Percentiles rank a stretch among this genome's conserved stretches.
Conservation (phyloP, 2,329 filamentous ascomycete species). For the Diaporthe helianthi region DNA sequence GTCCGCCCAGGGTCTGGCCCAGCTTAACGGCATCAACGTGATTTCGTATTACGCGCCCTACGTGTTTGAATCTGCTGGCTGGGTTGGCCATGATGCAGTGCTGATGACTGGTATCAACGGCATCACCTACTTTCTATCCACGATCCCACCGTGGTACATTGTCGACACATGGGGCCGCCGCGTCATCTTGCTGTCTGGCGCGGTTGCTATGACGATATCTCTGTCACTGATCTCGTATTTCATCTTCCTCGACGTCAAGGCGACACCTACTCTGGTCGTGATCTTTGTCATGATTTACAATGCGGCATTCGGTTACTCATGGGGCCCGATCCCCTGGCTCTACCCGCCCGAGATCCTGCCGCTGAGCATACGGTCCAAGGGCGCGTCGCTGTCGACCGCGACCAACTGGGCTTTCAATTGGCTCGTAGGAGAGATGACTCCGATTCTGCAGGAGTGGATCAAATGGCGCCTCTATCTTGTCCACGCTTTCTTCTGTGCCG, state of each 20-base stretch:
- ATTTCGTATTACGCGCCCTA: constrained; percentile 98
- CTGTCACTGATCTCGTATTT: constrained; percentile 94
- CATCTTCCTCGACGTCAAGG: constrained; percentile 81
- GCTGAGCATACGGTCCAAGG: constrained; percentile 95
- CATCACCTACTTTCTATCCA: constrained; percentile 86
- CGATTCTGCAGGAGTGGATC: constrained; percentile 89
- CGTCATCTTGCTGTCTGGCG: constrained; percentile 87
- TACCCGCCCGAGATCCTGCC: constrained; percentile 99
- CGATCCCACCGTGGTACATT: constrained; percentile 95
- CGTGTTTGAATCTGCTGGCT: constrained; percentile 97
- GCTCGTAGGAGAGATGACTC: constrained; percentile 94
- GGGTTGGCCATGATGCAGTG: constrained; percentile 87
- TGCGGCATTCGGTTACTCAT: constrained; percentile 90
- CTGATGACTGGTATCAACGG: constrained; percentile 98
- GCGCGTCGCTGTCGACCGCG: constrained; percentile 93
- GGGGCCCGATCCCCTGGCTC: constrained; percentile 97
- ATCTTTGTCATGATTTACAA: constrained; percentile 99
- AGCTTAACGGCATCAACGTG: constrained; percentile 98
- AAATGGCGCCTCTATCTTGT: constrained; percentile 93
- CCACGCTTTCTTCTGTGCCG: constrained; percentile 95
- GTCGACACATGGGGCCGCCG: constrained; percentile 92
- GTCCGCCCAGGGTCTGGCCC: constrained; percentile 94
- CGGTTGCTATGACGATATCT: constrained; percentile 86
- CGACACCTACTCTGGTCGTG: constrained; percentile 85
- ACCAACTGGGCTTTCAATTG: constrained; percentile 99